Evolutionary conservation across 2,329 filamentous ascomycete species (phyloP).

Genomic region (Colletotrichum sidae): DNA sequence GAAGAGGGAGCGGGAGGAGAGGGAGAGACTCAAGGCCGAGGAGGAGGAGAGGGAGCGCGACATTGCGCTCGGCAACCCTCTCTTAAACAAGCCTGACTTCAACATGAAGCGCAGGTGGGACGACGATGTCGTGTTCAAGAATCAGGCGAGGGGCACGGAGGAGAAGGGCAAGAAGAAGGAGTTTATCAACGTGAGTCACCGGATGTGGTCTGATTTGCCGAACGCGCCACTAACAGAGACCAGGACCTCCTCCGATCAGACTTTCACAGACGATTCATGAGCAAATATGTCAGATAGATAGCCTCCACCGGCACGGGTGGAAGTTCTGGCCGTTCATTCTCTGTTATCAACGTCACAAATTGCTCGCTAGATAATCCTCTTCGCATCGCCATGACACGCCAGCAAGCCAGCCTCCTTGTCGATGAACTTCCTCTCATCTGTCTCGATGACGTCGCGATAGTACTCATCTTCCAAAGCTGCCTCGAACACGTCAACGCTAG

Average conservation of each 20-base stretch:
- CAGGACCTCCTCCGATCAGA: slow-evolving; percentile 91
- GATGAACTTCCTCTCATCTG: slow-evolving; percentile 45
- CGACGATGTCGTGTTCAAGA: slow-evolving; percentile 99
- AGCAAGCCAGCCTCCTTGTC: slow-evolving; percentile 44
- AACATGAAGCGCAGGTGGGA: slow-evolving; percentile 95
- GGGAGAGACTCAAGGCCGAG: slow-evolving; percentile 75
- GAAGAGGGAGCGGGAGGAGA: slow-evolving; percentile 73
- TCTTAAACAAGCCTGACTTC: slow-evolving; percentile 90
- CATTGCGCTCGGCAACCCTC: slow-evolving; percentile 91
- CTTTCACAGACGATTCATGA: slow-evolving; percentile 98
- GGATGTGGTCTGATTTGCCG: not conserved
- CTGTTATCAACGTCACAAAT: not conserved
- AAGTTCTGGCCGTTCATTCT: slow-evolving; percentile 1
- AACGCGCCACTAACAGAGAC: slow-evolving; percentile 40
- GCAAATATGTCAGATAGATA: slow-evolving; percentile 69
- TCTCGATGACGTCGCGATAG: slow-evolving; percentile 44
- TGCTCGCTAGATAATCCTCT: slow-evolving; percentile 35
- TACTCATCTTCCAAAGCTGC: slow-evolving; percentile 46
- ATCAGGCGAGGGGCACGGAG: slow-evolving; percentile 94
- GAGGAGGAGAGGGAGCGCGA: slow-evolving; percentile 86
- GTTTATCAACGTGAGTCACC: slow-evolving; percentile 86
- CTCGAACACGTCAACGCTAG: slow-evolving; percentile 42
- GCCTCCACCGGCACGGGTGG: slow-evolving; percentile 18
- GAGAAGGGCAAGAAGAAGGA: slow-evolving; percentile 90
- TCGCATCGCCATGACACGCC: slow-evolving; percentile 39